Conservation (phyloP, 176 grass and related monocot species). For the Triticum dicoccoides region DNA sequence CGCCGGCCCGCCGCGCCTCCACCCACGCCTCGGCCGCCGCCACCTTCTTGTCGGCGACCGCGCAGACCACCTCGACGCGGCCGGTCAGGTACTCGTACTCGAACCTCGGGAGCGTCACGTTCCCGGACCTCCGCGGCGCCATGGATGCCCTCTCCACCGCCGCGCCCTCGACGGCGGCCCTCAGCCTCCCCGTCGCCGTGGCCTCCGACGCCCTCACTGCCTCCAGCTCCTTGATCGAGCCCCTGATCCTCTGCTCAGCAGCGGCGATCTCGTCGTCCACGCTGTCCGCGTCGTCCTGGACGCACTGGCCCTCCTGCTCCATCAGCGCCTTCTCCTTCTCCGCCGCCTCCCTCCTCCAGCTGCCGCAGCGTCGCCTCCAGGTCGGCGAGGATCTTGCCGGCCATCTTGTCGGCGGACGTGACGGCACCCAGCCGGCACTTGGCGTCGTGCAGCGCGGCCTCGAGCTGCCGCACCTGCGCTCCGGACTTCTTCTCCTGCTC, state of each 20-base stretch:
- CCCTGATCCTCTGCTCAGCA: constrained; percentile 28
- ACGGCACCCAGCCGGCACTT: constrained; percentile 41
- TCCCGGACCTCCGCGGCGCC: constrained; percentile 4
- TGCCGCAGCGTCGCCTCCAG: constrained; percentile 19
- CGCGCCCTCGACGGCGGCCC: constrained; percentile 26
- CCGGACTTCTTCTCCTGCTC: constrained; percentile 55
- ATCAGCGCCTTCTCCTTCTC: constrained; percentile 45
- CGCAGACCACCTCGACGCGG: constrained; percentile 23
- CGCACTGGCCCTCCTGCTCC: constrained; percentile 27
- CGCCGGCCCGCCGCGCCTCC: constrained; percentile 48
- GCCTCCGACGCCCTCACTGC: constrained; percentile 44
- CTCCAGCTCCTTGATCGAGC: constrained; percentile 52
- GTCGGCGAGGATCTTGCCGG: no score
- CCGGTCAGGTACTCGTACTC: constrained; percentile 74
- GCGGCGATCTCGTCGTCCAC: constrained; percentile 23
- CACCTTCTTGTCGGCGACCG: constrained; percentile 66
- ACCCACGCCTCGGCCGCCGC: constrained; percentile 53
- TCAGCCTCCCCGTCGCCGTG: constrained; percentile 45
- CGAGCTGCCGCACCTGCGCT: constrained; percentile 50
- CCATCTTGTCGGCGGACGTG: constrained; percentile 14
- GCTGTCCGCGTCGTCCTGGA: constrained; percentile 29
- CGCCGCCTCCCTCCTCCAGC: constrained; percentile 47
- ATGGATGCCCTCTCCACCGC: neutral
- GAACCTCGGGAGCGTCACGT: constrained; percentile 54
- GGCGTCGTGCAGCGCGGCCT: constrained; percentile 48